phyloP scores from a whole-genome alignment of 75 land plant species.

The Sequoia sempervirens region DNA sequence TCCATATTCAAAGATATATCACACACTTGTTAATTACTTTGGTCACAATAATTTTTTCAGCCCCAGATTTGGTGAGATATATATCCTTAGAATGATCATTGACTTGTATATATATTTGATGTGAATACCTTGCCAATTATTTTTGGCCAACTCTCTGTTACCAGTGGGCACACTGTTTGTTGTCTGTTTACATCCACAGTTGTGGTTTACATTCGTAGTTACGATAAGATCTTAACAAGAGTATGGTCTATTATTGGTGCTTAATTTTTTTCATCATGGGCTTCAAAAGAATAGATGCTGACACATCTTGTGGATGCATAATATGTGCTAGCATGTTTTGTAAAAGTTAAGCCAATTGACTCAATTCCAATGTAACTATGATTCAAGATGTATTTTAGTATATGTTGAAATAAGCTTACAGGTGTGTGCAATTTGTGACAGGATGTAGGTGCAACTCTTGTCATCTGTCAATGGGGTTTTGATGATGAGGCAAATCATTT shows the following conservation, averaged over 20 bases:
- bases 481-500: constrained; percentile 98
- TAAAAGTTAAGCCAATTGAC: neutral
- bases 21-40: neutral
- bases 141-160: neutral
- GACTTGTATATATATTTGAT: neutral
- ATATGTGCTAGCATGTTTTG: neutral
- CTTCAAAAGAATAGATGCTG: neutral
- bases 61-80: neutral
- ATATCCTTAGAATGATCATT: neutral
- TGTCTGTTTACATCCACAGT: neutral
- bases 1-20: neutral
- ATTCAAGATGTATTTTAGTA: no score
- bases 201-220: neutral
- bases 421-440: constrained; percentile 14
- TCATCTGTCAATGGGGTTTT: constrained; percentile 99
- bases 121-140: neutral
- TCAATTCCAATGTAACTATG: no score
- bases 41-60: neutral
- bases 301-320: neutral
- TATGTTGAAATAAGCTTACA: no score
- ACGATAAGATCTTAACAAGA: neutral
- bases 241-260: neutral
- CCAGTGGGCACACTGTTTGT: neutral
- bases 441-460: constrained; percentile 98
- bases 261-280: neutral